phyloP scores from a whole-genome alignment of 2,329 filamentous ascomycete genomes.

The Stachybotrys chartarum region DNA sequence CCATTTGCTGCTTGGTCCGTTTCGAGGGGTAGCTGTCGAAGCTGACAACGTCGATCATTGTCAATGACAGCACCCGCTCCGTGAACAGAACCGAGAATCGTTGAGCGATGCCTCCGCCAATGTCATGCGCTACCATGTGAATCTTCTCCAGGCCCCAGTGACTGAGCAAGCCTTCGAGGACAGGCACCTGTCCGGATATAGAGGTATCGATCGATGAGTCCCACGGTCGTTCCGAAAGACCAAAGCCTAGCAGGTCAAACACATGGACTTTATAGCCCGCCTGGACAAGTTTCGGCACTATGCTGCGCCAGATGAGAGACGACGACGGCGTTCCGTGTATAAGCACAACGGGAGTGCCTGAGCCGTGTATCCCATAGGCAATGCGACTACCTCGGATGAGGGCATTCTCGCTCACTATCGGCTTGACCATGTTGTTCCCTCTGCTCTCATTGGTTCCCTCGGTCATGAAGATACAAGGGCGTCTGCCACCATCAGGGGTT shows the following conservation, averaged over 20 bases:
- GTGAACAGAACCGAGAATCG: constrained; percentile 16
- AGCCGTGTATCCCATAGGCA: constrained; percentile 18
- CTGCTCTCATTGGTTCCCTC: too few species aligned
- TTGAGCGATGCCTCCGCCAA: constrained; percentile 22
- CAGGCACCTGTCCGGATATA: constrained; percentile 21
- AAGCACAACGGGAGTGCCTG: constrained; percentile 17
- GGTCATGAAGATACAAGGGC: too few species aligned
- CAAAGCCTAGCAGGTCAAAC: constrained; percentile 24
- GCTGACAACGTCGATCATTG: constrained; percentile 21
- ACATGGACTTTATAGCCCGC: constrained; percentile 16
- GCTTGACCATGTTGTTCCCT: constrained; percentile 5
- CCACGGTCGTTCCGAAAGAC: constrained; percentile 23
- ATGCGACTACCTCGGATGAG: constrained; percentile 18
- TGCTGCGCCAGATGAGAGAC: constrained; percentile 24
- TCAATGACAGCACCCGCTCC: constrained; percentile 14
- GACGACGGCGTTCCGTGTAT: constrained; percentile 25
- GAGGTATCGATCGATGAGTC: constrained; percentile 20
- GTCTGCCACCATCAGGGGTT: too few species aligned
- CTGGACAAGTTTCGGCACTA: constrained; percentile 13
- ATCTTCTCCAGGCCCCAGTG: constrained; percentile 16
- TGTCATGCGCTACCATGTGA: constrained; percentile 22
- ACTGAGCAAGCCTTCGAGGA: constrained; percentile 16
- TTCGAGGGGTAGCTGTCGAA: constrained; percentile 26
- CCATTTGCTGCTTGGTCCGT: constrained; percentile 21
- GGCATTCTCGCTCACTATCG: constrained; percentile 16